Evolutionary conservation across 345 rosid species (phyloP), one percentile per base, ranked within the genome.

Genomic region (Salix purpurea): DNA sequence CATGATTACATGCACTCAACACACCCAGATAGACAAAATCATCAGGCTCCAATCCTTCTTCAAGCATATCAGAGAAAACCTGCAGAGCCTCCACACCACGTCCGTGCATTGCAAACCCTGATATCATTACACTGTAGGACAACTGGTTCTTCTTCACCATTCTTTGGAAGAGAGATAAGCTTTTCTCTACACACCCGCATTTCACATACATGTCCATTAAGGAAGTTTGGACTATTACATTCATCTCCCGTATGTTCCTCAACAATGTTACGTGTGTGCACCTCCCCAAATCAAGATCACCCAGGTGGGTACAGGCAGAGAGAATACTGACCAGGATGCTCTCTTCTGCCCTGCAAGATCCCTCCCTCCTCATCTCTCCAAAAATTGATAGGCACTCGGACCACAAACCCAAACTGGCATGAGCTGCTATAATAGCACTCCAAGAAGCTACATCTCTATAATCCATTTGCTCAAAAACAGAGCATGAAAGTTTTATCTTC

Each of bases 161-260:
- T 69, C 65, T 58, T 52, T 28, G 71, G 76, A 82, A 86, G 65
- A 84, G 74, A 44, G 74, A 65, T 18, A 79, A 72, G 2, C 83
- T 87, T 65, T 87, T 87, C 39, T 81, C 82, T 81, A 87, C 70
- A 72, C 78, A 72, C 16, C 90, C 90, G 21, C 91, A 84, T 66
- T 84, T 88, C 14, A 48, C 83, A 42, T 86, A 87, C 91, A 87
- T 88, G 79, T 87, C 85, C 62, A 84, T 71, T 40, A 88, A 77
- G 7, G 88, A 84, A 70, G 91, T 86, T 40, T 84, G 83, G 12
- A 86, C 89, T 34, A 76, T 78, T 18, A 77, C 70, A 77, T 86
- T 88, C 78, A 83, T 86, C 73, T 84, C 71, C 65, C 21, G 82
- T 52, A 85, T 77, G 86, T 82, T 88, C 77, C 89, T 85, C 52